Evolutionary conservation across 2,329 filamentous ascomycete species (phyloP).

Genomic region (Clarireedia sp.): DNA sequence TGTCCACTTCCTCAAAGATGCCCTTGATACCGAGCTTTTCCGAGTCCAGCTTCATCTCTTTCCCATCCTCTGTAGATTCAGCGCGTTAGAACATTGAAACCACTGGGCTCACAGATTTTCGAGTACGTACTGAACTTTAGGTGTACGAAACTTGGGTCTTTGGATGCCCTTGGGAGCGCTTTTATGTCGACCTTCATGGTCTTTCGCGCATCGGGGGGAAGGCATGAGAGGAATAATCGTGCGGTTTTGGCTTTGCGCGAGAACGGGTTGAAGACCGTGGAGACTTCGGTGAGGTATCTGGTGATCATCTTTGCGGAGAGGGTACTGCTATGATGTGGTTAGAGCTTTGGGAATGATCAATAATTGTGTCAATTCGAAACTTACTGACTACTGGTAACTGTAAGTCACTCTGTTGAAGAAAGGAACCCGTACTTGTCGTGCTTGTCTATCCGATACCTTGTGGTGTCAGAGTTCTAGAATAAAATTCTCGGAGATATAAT

Average conservation of each 20-base stretch:
- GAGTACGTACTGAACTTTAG: conserved; percentile 73
- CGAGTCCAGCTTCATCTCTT: conserved; percentile 75
- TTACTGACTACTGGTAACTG: neutral
- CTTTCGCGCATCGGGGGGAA: conserved; percentile 71
- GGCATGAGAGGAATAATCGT: conserved; percentile 76
- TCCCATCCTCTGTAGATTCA: conserved; percentile 68
- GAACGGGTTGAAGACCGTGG: conserved; percentile 89
- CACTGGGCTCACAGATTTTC: neutral
- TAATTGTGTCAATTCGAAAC: neutral
- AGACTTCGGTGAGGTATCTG: conserved; percentile 77
- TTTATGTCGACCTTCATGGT: conserved; percentile 73
- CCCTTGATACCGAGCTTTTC: conserved; percentile 78
- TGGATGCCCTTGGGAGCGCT: conserved; percentile 62
- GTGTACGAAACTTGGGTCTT: conserved; percentile 58
- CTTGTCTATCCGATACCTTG: no score
- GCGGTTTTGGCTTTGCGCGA: conserved; percentile 69
- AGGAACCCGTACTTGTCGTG: no score
- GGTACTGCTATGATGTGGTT: neutral
- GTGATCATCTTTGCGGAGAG: conserved; percentile 60
- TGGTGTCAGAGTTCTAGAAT: neutral
- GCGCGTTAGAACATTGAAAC: conserved; percentile 17
- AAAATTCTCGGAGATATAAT: neutral
- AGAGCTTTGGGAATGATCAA: neutral
- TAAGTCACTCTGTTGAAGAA: neutral
- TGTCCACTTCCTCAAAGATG: conserved; percentile 79